Percentiles rank a stretch among this genome's conserved stretches.
Evolutionary conservation across 1,139 yeast genomes (phyloP).

Genomic region (Blastobotrys aristatus): DNA sequence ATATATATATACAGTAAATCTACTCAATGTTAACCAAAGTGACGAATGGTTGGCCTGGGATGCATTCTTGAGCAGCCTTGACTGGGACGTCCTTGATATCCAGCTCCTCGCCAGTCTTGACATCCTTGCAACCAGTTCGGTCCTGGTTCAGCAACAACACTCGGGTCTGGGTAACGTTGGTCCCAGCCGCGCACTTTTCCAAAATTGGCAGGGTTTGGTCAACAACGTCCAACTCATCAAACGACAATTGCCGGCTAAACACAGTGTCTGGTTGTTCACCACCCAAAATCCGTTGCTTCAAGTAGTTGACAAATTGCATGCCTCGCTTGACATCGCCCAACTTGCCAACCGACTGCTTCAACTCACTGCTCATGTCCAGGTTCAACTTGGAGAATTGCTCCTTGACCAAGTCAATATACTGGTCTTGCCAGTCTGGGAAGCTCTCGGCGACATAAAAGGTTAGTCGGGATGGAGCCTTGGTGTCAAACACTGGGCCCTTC

Average conservation of each 20-base stretch:
- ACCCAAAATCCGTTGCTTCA: constrained; percentile 67
- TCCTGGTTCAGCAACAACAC: constrained; percentile 56
- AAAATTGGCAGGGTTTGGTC: constrained; percentile 48
- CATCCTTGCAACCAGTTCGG: constrained; percentile 53
- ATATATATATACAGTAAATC: no score
- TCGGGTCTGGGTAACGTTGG: constrained; percentile 53
- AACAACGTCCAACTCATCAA: constrained; percentile 68
- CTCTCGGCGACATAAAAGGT: constrained; percentile 67
- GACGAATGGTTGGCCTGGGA: constrained; percentile 93
- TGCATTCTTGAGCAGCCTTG: constrained; percentile 74
- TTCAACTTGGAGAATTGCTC: constrained; percentile 55
- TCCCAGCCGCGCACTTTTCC: constrained; percentile 60
- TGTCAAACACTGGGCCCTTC: constrained; percentile 67
- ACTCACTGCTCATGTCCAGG: constrained; percentile 33
- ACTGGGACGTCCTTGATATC: constrained; percentile 61
- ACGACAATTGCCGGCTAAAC: constrained; percentile 79
- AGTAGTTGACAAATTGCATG: constrained; percentile 88
- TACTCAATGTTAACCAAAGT: constrained; percentile 52
- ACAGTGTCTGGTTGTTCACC: constrained; percentile 60
- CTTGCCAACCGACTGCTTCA: constrained; percentile 37
- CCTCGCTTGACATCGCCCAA: constrained; percentile 73
- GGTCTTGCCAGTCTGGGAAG: constrained; percentile 96
- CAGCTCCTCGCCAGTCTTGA: constrained; percentile 65
- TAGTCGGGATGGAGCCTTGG: constrained; percentile 64
- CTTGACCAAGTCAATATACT: constrained; percentile 77